Conservation (phyloP, 257 asterid genomes). For the Lycium ferocissimum region DNA sequence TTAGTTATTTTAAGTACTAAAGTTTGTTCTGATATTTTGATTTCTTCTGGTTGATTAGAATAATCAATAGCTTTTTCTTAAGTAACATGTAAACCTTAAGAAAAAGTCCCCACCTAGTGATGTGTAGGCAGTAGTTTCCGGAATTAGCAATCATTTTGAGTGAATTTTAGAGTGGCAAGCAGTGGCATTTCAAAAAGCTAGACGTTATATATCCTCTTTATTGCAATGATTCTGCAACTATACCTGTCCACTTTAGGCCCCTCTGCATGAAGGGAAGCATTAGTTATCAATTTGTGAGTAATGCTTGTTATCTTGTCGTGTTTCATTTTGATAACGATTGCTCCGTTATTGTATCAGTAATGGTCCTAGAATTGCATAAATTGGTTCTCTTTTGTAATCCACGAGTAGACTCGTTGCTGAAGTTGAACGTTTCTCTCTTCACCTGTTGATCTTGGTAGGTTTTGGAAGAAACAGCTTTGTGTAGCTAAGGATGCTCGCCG, state of each 20-base stretch:
- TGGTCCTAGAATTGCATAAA: constrained; percentile 10
- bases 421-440: constrained; percentile 17
- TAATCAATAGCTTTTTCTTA: not conserved
- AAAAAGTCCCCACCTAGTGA: not conserved
- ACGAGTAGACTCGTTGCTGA: not conserved
- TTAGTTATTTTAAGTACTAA: not conserved
- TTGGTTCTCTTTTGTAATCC: not conserved
- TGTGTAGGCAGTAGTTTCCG: not conserved
- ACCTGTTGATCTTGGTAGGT: constrained; percentile 52
- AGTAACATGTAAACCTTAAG: not conserved
- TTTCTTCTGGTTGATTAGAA: constrained; percentile 17
- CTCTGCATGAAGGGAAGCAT: not conserved
- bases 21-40: constrained; percentile 9
- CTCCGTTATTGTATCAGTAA: not conserved
- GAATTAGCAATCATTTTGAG: not conserved
- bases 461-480: constrained; percentile 84
- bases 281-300: not conserved
- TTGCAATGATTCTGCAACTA: not conserved
- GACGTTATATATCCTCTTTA: not conserved
- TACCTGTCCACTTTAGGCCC: not conserved
- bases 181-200: constrained; percentile 4
- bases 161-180: constrained; percentile 11
- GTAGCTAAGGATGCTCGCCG: constrained; percentile 93
- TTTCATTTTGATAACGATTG: constrained; percentile 16
- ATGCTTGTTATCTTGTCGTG: constrained; percentile 18